phyloP scores from a whole-genome alignment of 2,329 filamentous ascomycete species.

The Scolecobasidium constrictum region DNA sequence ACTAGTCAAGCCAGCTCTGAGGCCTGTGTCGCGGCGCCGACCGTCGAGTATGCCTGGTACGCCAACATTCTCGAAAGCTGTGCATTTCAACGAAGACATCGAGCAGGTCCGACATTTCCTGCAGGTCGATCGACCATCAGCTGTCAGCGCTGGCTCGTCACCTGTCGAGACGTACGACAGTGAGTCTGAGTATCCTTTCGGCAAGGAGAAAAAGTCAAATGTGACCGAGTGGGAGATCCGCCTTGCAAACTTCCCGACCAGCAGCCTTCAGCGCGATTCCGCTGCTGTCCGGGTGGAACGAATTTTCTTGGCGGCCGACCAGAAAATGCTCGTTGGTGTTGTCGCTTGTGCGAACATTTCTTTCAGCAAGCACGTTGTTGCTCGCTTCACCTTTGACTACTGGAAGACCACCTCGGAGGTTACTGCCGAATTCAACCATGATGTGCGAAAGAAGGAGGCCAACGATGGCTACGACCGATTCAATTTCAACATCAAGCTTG shows the following conservation, averaged over 20 bases:
- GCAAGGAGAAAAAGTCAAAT: slow-evolving; percentile 37
- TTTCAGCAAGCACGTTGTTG: slow-evolving; percentile 81
- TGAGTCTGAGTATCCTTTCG: slow-evolving; percentile 83
- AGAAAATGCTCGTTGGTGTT: slow-evolving; percentile 74
- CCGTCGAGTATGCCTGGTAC: slow-evolving; percentile 97
- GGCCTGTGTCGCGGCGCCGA: slow-evolving; percentile 68
- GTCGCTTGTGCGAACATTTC: slow-evolving; percentile 79
- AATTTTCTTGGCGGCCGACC: slow-evolving; percentile 77
- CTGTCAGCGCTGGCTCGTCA: slow-evolving; percentile 88
- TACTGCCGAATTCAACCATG: slow-evolving; percentile 72
- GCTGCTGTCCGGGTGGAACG: slow-evolving; percentile 71
- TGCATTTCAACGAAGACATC: slow-evolving; percentile 96
- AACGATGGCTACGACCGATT: slow-evolving; percentile 73
- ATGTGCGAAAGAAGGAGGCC: slow-evolving; percentile 57
- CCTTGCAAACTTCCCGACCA: slow-evolving; percentile 69
- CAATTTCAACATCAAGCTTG: slow-evolving; percentile 85
- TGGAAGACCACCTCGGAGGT: slow-evolving; percentile 99
- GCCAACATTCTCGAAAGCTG: slow-evolving; percentile 87
- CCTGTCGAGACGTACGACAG: slow-evolving; percentile 81
- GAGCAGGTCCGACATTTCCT: slow-evolving; percentile 95
- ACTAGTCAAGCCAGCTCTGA: slow-evolving; percentile 82
- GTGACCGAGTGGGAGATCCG: slow-evolving; percentile 77
- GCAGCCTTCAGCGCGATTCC: slow-evolving; percentile 48
- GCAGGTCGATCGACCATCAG: slow-evolving; percentile 86
- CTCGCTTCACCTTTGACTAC: slow-evolving; percentile 91